Conservation (phyloP, 169 alveolate genomes). For the Plasmodium falciparum region DNA sequence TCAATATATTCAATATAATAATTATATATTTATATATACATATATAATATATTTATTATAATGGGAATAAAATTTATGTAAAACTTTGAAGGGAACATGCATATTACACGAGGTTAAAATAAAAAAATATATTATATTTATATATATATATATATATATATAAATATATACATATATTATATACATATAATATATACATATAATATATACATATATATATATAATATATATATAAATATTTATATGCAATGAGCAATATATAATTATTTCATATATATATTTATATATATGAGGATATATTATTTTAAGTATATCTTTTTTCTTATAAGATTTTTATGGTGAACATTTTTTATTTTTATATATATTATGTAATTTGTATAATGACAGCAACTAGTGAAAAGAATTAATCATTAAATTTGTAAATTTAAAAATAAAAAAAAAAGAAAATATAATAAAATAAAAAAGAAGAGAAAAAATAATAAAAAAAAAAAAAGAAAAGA, state of each 20-base stretch:
- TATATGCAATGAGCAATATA: neutral
- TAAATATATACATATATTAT: too few species aligned
- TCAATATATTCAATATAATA: too few species aligned
- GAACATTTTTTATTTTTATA: too few species aligned
- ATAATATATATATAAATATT: neutral
- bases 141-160: too few species aligned
- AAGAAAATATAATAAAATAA: neutral
- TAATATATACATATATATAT: neutral
- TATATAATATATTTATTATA: too few species aligned
- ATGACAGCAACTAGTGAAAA: neutral
- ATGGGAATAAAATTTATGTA: too few species aligned
- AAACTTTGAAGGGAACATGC: neutral
- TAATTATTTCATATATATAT: neutral
- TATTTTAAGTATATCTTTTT: neutral
- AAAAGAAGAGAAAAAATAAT: neutral
- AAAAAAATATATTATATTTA: neutral
- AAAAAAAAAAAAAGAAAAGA: too few species aligned
- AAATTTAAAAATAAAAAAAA: neutral
- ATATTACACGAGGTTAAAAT: slow-evolving; percentile 2
- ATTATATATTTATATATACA: too few species aligned
- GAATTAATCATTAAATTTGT: neutral
- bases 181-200: neutral
- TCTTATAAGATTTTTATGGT: too few species aligned
- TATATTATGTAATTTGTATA: slow-evolving; percentile 2
- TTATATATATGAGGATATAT: neutral